phyloP scores from a whole-genome alignment of 2,329 filamentous ascomycete genomes.

The Moelleriella libera region DNA sequence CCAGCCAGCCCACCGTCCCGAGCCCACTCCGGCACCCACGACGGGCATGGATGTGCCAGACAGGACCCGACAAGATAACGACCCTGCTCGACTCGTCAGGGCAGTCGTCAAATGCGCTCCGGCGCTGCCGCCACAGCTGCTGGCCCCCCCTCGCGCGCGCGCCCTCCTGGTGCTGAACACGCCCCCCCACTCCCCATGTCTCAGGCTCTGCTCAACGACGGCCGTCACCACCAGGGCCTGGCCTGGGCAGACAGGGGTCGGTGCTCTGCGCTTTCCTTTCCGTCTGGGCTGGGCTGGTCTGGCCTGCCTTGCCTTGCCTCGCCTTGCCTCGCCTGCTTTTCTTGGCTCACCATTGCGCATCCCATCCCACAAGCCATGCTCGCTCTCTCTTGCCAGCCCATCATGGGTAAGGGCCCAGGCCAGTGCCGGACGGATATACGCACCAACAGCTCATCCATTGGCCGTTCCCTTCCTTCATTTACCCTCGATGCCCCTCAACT shows the following conservation, averaged over 20 bases:
- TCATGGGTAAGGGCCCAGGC: slow-evolving; percentile 7
- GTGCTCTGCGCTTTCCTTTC: not conserved
- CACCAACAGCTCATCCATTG: slow-evolving; percentile 3
- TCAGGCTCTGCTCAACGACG: slow-evolving; percentile 1
- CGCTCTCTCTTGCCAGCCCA: slow-evolving; percentile 5
- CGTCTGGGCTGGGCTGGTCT: too few relatives aligned
- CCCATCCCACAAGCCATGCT: slow-evolving; percentile 3
- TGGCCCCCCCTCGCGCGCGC: too few relatives aligned
- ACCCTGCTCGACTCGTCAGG: not conserved
- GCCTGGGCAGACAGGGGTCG: not conserved
- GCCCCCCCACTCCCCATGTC: too few relatives aligned
- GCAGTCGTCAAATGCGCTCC: not conserved
- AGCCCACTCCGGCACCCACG: not conserved
- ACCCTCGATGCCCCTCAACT: slow-evolving; percentile 18
- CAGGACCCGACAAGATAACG: not conserved
- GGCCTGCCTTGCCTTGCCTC: not conserved
- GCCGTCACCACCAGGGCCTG: slow-evolving; percentile 1
- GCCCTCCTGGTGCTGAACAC: too few relatives aligned
- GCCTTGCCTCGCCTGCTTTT: not conserved
- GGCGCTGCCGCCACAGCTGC: slow-evolving; percentile 5
- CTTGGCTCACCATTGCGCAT: not conserved
- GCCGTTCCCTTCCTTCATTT: slow-evolving; percentile 19
- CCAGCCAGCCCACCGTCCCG: not conserved
- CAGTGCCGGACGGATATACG: slow-evolving; percentile 6
- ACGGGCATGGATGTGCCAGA: too few relatives aligned